Base-by-base conservation (phyloP, 192 early-diverging fungal genomes). In the Coemansia javaensis region DNA sequence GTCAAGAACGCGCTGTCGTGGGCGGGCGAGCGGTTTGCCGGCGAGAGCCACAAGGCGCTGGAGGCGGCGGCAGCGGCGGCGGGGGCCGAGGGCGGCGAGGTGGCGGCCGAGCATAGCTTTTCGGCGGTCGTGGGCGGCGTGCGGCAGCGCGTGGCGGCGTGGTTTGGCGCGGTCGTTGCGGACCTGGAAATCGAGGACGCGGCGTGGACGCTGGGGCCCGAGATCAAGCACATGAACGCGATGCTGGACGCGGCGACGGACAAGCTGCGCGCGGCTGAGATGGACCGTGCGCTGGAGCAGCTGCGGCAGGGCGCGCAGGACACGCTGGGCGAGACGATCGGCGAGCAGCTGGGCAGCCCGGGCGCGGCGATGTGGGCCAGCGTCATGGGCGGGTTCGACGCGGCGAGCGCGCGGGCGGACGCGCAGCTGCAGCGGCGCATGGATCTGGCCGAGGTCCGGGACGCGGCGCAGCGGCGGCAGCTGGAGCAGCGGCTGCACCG, bases 1-100 rank as follows among this genome's bases (percentile, higher is more conserved):
- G 71, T 99, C 7, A 82, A 86, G 47, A 99, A 97, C 52, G 61
- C 91, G 14, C 77, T 85, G 66, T 87, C 93, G 48, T 75, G 73
- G 41, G 82, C 85, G 0, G 63, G 91, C 1, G 75, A 56, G 7
- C 49, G 74, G 28, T 99, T 97, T 54, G 77, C 84, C 0, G 73
- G 34, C 28, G 40, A 66, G 22, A 41, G 53, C 27, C 46, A 57
- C 12, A 20, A 69, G 50, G 65, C 59, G 23, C 68, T 86, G 41
- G 79, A 82, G 24, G 78, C 64, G 2, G 79, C 79, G 30, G 45
- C 9, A 0, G 50, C 18, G 2, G 38, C 23, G 7, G 30, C 22
- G 5, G 18, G 15, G 17, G 46, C 35, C 18, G 25, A 11, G 20
- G 35, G 11, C 1, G 24, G 3, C n/a, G n/a, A n/a, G 2, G 18